Base-by-base conservation (phyloP, 805 yeast genomes). In the Candida sakaeoensis region DNA sequence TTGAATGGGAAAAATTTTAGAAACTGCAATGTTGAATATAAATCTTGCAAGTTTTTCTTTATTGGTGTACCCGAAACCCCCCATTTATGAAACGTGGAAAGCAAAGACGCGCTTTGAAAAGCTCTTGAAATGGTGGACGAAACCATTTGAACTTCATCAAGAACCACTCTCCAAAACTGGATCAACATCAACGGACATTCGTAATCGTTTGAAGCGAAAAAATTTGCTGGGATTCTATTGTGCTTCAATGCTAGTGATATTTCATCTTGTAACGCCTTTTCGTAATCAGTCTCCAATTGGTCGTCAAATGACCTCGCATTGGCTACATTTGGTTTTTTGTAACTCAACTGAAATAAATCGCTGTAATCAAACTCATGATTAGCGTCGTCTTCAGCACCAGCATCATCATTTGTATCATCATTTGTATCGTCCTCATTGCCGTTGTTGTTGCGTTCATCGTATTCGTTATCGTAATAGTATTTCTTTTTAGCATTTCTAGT, bases 61-160 rank as follows among this genome's bases (percentile, higher is more conserved):
- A 89, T 82, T 0, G 97, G 95, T 0, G 99, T 93, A 5, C 99
- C 99, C 1, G 96, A 86, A 0, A 90, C 96, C 12, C 95, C 97
- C 98, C 98, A 93, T 0, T 96, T 80, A 61, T 93, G 97, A 33
- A 79, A 75, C 38, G 96, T 70, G 4, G 96, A 91, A 18, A 93
- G 76, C 26, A 85, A 63, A 2, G 85, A 69, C 0, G 96, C 88
- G 41, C 89, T 85, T 41, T 76, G 79, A 15, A 95, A 88, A 1
- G 93, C 87, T 38, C 85, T 77, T 0, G 91, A 77, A 3, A 79
- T 71, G 16, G 82, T 82, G 3, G 76, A 73, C 6, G 87, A 80
- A 3, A 93, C 84, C 90, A 90, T 85, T 61, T 93, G 99, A 1
- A 87, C 98, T 58, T 93, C 99, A 63, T 93, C 99, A 27, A 93